Conservation (phyloP, 176 grass and related monocot species). For the Juncus inflexus region DNA sequence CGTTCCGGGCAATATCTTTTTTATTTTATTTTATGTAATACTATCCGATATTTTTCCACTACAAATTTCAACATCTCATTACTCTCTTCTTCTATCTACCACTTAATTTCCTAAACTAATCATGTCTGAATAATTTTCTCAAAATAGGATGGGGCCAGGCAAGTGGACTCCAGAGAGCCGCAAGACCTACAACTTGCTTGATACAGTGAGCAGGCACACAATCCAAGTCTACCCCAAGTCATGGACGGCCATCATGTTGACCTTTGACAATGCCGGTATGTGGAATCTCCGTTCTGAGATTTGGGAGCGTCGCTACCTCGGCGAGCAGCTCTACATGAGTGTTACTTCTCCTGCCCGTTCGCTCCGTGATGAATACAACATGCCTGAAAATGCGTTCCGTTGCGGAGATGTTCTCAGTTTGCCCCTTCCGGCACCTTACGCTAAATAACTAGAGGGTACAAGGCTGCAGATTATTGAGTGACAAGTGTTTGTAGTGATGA, state of each 20-base stretch:
- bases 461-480: no score
- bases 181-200: constrained; percentile 72
- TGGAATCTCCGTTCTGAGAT: constrained; percentile 84
- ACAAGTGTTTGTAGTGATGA: no score
- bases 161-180: constrained; percentile 43
- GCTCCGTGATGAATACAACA: constrained; percentile 82
- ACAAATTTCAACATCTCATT: no score
- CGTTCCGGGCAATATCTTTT: no score
- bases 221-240: constrained; percentile 92
- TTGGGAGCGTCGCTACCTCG: constrained; percentile 68
- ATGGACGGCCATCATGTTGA: constrained; percentile 87
- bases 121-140: not conserved
- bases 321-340: constrained; percentile 74
- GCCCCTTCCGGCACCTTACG: constrained; percentile 64
- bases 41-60: no score
- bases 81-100: not conserved
- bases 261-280: constrained; percentile 94
- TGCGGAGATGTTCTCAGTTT: constrained; percentile 63
- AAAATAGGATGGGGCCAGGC: constrained; percentile 70
- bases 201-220: constrained; percentile 90
- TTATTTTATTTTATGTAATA: no score
- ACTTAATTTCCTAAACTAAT: not conserved
- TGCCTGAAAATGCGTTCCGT: constrained; percentile 47
- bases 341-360: constrained; percentile 63
- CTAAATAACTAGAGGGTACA: not conserved